Base-by-base conservation (phyloP, 2,329 filamentous ascomycete genomes). In the Fusarium sp. region DNA sequence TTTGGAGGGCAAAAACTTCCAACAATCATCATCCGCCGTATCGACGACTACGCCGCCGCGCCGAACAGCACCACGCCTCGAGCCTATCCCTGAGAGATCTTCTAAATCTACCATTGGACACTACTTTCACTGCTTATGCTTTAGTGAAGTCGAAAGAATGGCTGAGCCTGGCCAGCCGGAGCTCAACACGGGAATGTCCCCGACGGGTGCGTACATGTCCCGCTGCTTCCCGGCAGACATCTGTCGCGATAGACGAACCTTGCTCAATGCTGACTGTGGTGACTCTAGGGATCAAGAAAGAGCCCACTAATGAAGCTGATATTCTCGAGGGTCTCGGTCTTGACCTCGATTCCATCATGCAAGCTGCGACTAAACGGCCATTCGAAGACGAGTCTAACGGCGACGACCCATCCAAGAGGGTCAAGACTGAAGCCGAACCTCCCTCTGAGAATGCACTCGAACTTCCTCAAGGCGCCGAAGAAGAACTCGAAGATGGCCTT, bases 81-180 rank as follows among this genome's bases (percentile, higher is more conserved):
- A 68, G 62, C 67, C 67, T 62, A 50, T 60, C 60, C 65, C 71
- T 70, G 61, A 71, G 57, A 65, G 55, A 61, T 54, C 66, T 56
- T 53, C 30, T 64, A 57, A 71, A 71, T 35, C 54, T 59, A 61
- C 47, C n/a, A 33, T n/a, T 22, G 35, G 35, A 28, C 24, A 24
- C 44, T 20, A 4, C 35, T 69, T 41, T 36, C 39, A 68, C 51
- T 71, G 74, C 73, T 74, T 71, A 75, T 76, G 75, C 61, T 68
- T 66, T 71, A 71, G 75, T 72, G 74, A 76, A 75, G 78, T 75
- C 78, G 77, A 77, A 80, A 82, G 74, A 73, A 84, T 84, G 82
- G 82, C 81, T 79, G 82, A 83, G 79, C 77, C 81, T 75, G 81
- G 80, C 74, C 82, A 81, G 75, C 77, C 80, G 73, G 77, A 80